These are phyloP conservation scores for Amanita subjunquillea DNA, from an alignment of 768 basidiomycete genomes.

Conservation along the genomic window DNA sequence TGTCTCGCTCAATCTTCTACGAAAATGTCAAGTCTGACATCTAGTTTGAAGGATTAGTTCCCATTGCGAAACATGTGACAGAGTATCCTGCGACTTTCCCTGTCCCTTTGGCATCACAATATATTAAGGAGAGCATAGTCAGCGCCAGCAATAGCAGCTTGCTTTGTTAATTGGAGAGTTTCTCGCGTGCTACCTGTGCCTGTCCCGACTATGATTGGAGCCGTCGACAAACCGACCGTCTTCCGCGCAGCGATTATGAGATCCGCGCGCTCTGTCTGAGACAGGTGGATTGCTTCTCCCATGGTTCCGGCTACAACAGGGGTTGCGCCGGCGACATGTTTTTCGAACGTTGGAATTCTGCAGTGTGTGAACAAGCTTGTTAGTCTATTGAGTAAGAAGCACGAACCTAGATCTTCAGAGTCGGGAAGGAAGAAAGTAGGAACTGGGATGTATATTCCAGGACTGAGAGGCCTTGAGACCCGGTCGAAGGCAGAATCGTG, in stretches of 20 bases:
- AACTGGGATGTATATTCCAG: constrained; percentile 81
- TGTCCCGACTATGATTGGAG: constrained; percentile 76
- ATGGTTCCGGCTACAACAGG: constrained; percentile 74
- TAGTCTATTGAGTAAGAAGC: neutral
- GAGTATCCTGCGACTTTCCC: too few species aligned
- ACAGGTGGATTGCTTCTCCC: constrained; percentile 76
- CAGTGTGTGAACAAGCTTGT: neutral
- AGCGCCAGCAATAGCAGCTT: constrained; percentile 79
- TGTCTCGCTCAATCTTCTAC: too few species aligned
- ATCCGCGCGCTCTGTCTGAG: constrained; percentile 53
- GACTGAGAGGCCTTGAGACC: constrained; percentile 44
- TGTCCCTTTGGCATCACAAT: too few species aligned
- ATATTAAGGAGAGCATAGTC: constrained; percentile 53
- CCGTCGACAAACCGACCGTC: constrained; percentile 42
- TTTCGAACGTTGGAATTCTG: constrained; percentile 60
- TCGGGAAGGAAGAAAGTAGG: constrained; percentile 73
- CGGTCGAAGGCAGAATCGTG: too few species aligned
- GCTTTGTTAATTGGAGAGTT: constrained; percentile 62
- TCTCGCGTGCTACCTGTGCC: constrained; percentile 79
- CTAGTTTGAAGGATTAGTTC: too few species aligned
- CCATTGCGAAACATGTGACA: too few species aligned
- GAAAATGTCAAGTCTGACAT: too few species aligned
- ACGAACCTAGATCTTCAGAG: constrained; percentile 76
- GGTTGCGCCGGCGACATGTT: constrained; percentile 63
- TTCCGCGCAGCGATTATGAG: constrained; percentile 60